These are phyloP conservation scores for Boletus semigastroideus DNA, from an alignment of 1,284 basidiomycete genomes.

Conservation along the genomic window DNA sequence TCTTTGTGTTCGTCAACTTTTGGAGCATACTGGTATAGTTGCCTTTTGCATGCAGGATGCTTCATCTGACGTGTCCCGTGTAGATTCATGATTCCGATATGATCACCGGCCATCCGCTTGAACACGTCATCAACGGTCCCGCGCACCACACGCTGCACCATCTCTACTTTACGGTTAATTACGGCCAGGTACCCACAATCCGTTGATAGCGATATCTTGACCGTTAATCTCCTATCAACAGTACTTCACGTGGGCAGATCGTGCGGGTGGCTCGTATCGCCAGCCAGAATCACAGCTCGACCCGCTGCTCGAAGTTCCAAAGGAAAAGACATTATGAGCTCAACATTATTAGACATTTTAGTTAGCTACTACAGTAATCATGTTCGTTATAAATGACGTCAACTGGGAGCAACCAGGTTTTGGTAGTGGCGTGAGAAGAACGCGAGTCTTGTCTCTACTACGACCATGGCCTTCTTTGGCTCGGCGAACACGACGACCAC, in stretches of 20 bases:
- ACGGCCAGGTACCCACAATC: slow-evolving; percentile 53
- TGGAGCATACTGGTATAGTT: slow-evolving; percentile 81
- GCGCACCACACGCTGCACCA: slow-evolving; percentile 98
- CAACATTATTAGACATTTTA: too few species aligned
- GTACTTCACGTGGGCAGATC: slow-evolving; percentile 98
- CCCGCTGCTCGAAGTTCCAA: slow-evolving; percentile 73
- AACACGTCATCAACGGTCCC: slow-evolving; percentile 94
- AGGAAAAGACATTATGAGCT: slow-evolving; percentile 33
- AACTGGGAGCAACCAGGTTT: too few species aligned
- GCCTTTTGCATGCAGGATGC: background rate
- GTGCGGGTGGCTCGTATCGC: slow-evolving; percentile 81
- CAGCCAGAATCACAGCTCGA: slow-evolving; percentile 84
- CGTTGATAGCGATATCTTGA: background rate
- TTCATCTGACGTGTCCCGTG: slow-evolving; percentile 3
- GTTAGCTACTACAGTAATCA: too few species aligned
- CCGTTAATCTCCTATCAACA: slow-evolving; percentile 30
- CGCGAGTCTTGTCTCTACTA: background rate
- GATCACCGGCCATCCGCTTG: slow-evolving; percentile 90
- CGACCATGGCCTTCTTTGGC: slow-evolving; percentile 31
- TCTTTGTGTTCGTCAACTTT: slow-evolving; percentile 89
- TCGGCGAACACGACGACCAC: slow-evolving; percentile 23
- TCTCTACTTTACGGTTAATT: slow-evolving; percentile 95
- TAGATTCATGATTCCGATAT: slow-evolving; percentile 99
- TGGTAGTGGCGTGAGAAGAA: slow-evolving; percentile 10
- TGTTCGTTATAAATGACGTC: too few species aligned